Base-by-base conservation (phyloP, 2,329 filamentous ascomycete genomes). In the Xylariaceae sp. region DNA sequence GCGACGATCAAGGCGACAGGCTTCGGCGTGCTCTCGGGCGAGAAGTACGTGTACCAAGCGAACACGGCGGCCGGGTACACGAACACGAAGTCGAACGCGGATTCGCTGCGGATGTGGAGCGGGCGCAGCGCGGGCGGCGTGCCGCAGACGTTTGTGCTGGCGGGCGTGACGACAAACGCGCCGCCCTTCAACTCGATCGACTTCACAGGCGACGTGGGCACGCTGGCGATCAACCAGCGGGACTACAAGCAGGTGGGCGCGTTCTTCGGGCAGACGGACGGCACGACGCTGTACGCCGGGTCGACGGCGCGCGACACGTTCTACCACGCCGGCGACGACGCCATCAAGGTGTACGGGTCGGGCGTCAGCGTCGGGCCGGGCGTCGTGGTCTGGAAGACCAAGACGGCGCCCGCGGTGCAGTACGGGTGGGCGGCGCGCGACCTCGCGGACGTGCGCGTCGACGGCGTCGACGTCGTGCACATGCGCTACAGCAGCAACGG, bases 401-500 rank as follows among this genome's bases (percentile, higher is more conserved):
- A 51, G 15, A 51, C 49, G 6, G 41, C 41, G 5, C 49, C 49
- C 6, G 45, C 45, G 7, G 6, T 51, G 5, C 49, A 51, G 33
- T 51, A 45, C 33, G 49, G 49, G 9, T 51, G 41, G 49, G 24
- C 41, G 6, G 32, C 49, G 6, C 40, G 49, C 16, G 15, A 51
- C 32, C 39, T 45, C 18, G 49, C 36, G 7, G 45, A 51, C 40
- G 41, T 51, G 13, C 41, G 45, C 13, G 49, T 51, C 2, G 49
- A 51, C 15, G 49, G 49, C 24, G 13, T 51, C 23, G 41, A 51
- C 26, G 41, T 45, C 6, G 45, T 51, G 23, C 49, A 51, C 18
- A 51, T 51, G 49, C 49, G 23, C n/a, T 51, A 51, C 40, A 51
- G 40, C 30, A 51, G 48, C 39, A 51, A 51, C 32, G 48, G 48